Evolutionary conservation across 2,329 filamentous ascomycete species (phyloP).

Genomic region (Fusarium piperis): DNA sequence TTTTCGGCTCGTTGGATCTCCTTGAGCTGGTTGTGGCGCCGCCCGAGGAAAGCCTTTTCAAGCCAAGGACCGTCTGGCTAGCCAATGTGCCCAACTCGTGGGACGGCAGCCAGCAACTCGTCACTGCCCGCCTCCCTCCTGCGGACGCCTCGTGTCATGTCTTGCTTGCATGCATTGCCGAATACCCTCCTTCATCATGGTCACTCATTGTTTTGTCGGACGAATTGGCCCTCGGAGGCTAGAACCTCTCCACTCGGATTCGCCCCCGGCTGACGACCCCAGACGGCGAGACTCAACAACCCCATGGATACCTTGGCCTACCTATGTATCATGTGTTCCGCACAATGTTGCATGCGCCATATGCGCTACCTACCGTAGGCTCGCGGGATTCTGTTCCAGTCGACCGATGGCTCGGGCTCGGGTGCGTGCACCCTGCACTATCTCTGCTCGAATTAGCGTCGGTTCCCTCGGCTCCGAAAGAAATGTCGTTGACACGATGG

Average conservation of each 20-base stretch:
- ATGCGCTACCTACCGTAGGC: constrained; percentile 15
- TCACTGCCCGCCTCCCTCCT: background rate
- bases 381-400: constrained; percentile 18
- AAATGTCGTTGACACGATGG: constrained; percentile 1
- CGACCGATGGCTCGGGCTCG: constrained; percentile 30
- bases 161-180: constrained; percentile 9
- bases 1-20: background rate
- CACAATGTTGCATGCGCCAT: constrained; percentile 25
- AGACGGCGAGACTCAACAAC: constrained; percentile 19
- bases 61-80: background rate
- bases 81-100: constrained; percentile 1
- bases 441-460: constrained; percentile 20
- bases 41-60: background rate
- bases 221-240: constrained; percentile 19
- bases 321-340: constrained; percentile 24
- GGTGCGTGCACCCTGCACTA: constrained; percentile 10
- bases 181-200: constrained; percentile 5
- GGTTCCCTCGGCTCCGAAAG: constrained; percentile 39
- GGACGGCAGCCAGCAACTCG: constrained; percentile 4
- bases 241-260: constrained; percentile 30
- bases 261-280: constrained; percentile 24
- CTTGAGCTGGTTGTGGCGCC: constrained; percentile 1
- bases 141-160: constrained; percentile 2
- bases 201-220: constrained; percentile 4
- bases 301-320: constrained; percentile 2